Base-by-base conservation (phyloP, 2,329 filamentous ascomycete species). In the Triangularia verruculosa region DNA sequence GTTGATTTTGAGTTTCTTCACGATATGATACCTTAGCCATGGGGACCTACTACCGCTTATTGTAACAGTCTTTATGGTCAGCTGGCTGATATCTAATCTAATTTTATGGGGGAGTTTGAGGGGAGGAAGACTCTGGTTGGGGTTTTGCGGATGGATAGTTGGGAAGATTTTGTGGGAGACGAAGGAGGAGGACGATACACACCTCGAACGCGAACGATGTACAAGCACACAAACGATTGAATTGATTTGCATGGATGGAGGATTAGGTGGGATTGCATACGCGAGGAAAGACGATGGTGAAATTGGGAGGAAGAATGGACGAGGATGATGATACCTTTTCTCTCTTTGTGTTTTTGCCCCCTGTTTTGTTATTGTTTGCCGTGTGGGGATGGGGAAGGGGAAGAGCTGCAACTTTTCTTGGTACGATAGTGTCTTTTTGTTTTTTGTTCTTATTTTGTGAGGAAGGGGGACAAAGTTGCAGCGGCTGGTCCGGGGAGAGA, bases 71-170 rank as follows among this genome's bases (percentile, higher is more conserved):
- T 47, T 30, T 27, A 51, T 54, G 51, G 51, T 54, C 51, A 28
- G 51, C 51, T 54, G 51, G 51, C 51, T 54, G 51, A 54, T 54
- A 59, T 59, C n/a, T 59, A 59, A 59, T 59, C 25, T 59, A 59
- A 39, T 52, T 24, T 59, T 43, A 15, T 1, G 34, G 56, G 32
- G 30, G 13, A 17, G 25, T 9, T 22, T n/a, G 20, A 15, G 30
- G 34, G n/a, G 22, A 24, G 17, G 34, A 12, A 11, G 32, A 34
- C 17, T 24, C 25, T 13, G 55, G 25, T 32, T 24, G 25, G 30
- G 25, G 39, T 13, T 3, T 39, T 1, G 12, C 17, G 9, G 30
- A 12, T 34, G 30, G 30, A 7, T 17, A 13, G 32, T 25, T 53
- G 20, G 9, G 4, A 6, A 17, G 5, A 9, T 9, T 47, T 20